A percentile compares a stretch with the other conserved stretches of the same genome.
Conservation (phyloP, 2,329 filamentous ascomycete genomes). For the Claviceps sp. region DNA sequence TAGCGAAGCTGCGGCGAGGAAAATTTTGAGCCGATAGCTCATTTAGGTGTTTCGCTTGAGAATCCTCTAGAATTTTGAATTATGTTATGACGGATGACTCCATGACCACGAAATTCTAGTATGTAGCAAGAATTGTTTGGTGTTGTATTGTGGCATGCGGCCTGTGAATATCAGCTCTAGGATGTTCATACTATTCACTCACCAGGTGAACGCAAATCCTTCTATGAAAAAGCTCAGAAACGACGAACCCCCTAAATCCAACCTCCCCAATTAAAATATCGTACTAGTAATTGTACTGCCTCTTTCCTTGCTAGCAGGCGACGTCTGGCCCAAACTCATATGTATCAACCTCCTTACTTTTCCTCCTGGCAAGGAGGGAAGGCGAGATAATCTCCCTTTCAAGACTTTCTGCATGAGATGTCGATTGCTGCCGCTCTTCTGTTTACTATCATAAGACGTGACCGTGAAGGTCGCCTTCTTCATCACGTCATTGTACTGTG, state of each 20-base stretch:
- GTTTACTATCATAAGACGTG: constrained; percentile 15
- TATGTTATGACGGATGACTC: too few relatives aligned
- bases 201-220: not conserved
- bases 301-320: not conserved
- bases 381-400: not conserved
- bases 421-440: constrained; percentile 8
- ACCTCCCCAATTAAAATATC: not conserved
- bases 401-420: not conserved
- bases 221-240: not conserved
- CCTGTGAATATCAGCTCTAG: not conserved
- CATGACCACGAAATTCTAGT: not conserved
- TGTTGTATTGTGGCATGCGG: not conserved
- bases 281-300: constrained; percentile 1
- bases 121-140: not conserved
- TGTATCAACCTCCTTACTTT: not conserved
- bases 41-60: too few relatives aligned
- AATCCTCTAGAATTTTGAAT: too few relatives aligned
- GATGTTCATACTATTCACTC: not conserved
- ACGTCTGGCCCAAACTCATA: not conserved
- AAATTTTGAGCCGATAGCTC: too few relatives aligned
- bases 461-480: constrained; percentile 7
- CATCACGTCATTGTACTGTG: constrained; percentile 19
- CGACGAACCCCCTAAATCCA: not conserved
- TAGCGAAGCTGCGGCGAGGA: too few relatives aligned
- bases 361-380: not conserved